Base-by-base conservation (phyloP, 2,329 filamentous ascomycete genomes). In the Cladosporium sp. region DNA sequence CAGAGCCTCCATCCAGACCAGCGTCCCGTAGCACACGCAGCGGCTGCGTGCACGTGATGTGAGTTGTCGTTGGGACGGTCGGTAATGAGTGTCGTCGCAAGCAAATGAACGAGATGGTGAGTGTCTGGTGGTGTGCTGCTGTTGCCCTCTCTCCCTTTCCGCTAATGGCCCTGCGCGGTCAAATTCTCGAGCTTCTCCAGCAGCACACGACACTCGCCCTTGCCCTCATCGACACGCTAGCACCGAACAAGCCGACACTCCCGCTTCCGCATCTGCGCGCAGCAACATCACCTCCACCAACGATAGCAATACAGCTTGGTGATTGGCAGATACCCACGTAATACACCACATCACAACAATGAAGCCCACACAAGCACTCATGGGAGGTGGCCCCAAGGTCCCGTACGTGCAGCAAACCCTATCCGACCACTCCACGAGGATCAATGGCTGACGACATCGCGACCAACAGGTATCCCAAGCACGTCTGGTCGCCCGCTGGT, bases 401-500 rank as follows among this genome's bases (percentile, higher is more conserved):
- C 86, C 87, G 86, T 91, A 85, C 74, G 84, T 76, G n/a, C 16
- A 26, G 39, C 7, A 13, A 58, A 26, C 51, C 26, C 57, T 4
- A 58, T 32, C 26, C 28, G 11, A 3, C 28, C 5, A 14, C 13
- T 5, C 51, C 26, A n/a, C 23, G 39, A 51, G 26, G 46, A 13
- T 26, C 70, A 70, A 70, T 68, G 63, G 67, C 69, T 72, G 64
- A 70, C 65, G 13, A 32, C 53, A 30, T 63, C 32, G 53, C 58
- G 21, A 28, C 57, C 39, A 62, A 63, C 67, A 75, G 70, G 66
- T 74, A 76, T 70, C 72, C 73, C 26, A 75, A 74, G 65, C 94
- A 99, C 85, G 92, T 99, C 86, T 99, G 95, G 95, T 98, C 95
- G 76, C 95, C 95, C 68, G 85, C 94, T 70, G 95, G 95, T 86